These are phyloP conservation scores for Zygnema circumcarinatum DNA, from an alignment of 139 green algal species.

Conservation along the genomic window DNA sequence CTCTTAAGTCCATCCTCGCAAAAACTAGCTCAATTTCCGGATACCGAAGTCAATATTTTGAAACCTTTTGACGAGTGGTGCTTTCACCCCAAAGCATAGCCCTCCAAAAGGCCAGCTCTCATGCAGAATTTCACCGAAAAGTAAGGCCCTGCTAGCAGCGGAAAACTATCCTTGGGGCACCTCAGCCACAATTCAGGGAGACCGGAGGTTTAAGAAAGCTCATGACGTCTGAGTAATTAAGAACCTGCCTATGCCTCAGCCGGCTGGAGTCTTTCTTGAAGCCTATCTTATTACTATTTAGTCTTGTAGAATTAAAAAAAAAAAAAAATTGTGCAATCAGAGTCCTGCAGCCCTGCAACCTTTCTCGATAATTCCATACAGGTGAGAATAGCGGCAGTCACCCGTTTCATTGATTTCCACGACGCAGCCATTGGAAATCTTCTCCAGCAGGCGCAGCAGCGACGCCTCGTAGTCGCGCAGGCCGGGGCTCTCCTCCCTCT, in stretches of 20 bases:
- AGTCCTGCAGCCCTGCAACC: not conserved
- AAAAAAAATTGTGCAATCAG: not conserved
- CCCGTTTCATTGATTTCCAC: slow-evolving; percentile 98
- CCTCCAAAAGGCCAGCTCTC: too few species aligned
- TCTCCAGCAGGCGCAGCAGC: slow-evolving; percentile 95
- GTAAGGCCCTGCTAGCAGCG: too few species aligned
- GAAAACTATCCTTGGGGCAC: too few species aligned
- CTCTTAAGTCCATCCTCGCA: too few species aligned
- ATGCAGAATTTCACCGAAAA: too few species aligned
- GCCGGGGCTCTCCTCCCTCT: slow-evolving; percentile 78
- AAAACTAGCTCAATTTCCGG: too few species aligned
- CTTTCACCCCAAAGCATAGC: too few species aligned
- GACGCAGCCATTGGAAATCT: slow-evolving; percentile 90
- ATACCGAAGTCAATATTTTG: too few species aligned
- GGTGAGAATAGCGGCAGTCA: not conserved
- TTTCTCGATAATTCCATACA: not conserved
- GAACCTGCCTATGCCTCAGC: not conserved
- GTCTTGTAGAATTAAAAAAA: not conserved
- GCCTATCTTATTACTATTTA: not conserved
- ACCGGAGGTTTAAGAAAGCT: not conserved
- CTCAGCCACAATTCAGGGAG: too few species aligned
- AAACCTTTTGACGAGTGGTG: too few species aligned
- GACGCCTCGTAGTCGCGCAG: slow-evolving; percentile 87
- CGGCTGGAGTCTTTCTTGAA: not conserved
- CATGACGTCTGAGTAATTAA: not conserved